Percentiles rank a stretch among this genome's conserved stretches.
phyloP scores from a whole-genome alignment of 768 basidiomycete species.

The Strobilomyces echinocephalus region DNA sequence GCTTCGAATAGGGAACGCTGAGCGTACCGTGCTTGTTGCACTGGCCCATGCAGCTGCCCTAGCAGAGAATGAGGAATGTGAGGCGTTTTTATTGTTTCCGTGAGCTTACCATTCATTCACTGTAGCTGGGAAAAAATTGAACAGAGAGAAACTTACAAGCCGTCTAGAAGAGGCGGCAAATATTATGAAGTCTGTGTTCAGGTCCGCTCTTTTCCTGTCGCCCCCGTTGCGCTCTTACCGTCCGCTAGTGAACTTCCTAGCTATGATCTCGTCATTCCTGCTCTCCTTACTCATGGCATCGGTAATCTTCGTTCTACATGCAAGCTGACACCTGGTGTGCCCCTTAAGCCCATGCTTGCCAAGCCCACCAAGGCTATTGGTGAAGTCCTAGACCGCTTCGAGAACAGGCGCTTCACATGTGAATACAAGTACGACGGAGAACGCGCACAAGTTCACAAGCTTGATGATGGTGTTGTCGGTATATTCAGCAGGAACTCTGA shows the following conservation, averaged over 20 bases:
- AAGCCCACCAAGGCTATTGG: constrained; percentile 99
- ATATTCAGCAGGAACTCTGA: constrained; percentile 98
- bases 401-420: constrained; percentile 92
- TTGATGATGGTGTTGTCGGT: constrained; percentile 77
- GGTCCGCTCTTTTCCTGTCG: constrained; percentile 42
- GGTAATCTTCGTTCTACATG: constrained; percentile 65
- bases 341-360: constrained; percentile 97
- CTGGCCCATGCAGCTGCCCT: constrained; percentile 87
- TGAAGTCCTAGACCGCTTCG: constrained; percentile 95
- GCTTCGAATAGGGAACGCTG: constrained; percentile 93
- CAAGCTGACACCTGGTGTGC: constrained; percentile 92
- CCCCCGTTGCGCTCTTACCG: constrained; percentile 2
- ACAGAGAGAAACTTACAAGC: constrained; percentile 62
- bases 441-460: constrained; percentile 89
- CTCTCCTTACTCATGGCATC: constrained; percentile 76
- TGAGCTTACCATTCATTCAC: not conserved
- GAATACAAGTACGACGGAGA: constrained; percentile 99
- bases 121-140: constrained; percentile 69
- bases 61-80: constrained; percentile 66
- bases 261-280: constrained; percentile 90
- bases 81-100: constrained; percentile 8
- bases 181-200: constrained; percentile 87
- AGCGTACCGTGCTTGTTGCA: constrained; percentile 92
- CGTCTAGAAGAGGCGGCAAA: constrained; percentile 73
- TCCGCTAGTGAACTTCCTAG: constrained; percentile 79